These are phyloP conservation scores for Neospermospora avenae DNA, from an alignment of 2,329 filamentous ascomycete genomes.

Conservation along the genomic window DNA sequence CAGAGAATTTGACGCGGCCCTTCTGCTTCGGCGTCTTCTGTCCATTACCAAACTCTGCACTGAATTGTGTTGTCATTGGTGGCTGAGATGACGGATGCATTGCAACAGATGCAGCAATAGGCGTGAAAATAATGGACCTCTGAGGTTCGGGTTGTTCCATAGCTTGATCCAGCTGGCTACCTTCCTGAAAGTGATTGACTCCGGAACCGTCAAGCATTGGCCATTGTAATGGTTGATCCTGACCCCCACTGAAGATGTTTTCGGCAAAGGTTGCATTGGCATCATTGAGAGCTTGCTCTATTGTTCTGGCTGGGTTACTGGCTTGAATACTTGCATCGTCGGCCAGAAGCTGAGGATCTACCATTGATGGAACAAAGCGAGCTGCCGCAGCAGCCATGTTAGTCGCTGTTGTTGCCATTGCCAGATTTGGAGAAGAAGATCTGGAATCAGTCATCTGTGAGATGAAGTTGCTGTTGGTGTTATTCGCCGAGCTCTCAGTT, in stretches of 20 bases:
- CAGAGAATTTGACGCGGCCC: constrained; percentile 55
- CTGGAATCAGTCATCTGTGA: constrained; percentile 23
- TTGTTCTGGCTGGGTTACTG: constrained; percentile 18
- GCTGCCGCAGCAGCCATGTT: constrained; percentile 30
- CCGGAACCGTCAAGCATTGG: constrained; percentile 28
- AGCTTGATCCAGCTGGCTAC: constrained; percentile 2
- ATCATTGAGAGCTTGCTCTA: constrained; percentile 26
- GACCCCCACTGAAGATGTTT: constrained; percentile 16
- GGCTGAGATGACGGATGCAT: constrained; percentile 19
- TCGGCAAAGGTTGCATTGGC: constrained; percentile 26
- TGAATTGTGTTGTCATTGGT: constrained; percentile 33
- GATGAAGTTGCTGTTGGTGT: constrained; percentile 18
- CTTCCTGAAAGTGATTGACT: constrained; percentile 4
- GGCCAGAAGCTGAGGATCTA: constrained; percentile 35
- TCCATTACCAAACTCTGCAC: constrained; percentile 34
- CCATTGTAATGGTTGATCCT: constrained; percentile 29
- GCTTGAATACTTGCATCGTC: constrained; percentile 25
- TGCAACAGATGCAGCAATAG: constrained; percentile 17
- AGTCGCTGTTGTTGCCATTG: constrained; percentile 29
- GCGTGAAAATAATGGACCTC: constrained; percentile 19
- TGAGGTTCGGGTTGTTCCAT: constrained; percentile 16
- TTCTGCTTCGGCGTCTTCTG: constrained; percentile 38
- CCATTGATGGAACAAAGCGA: constrained; percentile 34
- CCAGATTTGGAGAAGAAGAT: constrained; percentile 29
- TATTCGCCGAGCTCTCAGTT: constrained; percentile 17